These are phyloP conservation scores for Boletus eberwhitei DNA, from an alignment of 768 basidiomycete species.

Conservation along the genomic window DNA sequence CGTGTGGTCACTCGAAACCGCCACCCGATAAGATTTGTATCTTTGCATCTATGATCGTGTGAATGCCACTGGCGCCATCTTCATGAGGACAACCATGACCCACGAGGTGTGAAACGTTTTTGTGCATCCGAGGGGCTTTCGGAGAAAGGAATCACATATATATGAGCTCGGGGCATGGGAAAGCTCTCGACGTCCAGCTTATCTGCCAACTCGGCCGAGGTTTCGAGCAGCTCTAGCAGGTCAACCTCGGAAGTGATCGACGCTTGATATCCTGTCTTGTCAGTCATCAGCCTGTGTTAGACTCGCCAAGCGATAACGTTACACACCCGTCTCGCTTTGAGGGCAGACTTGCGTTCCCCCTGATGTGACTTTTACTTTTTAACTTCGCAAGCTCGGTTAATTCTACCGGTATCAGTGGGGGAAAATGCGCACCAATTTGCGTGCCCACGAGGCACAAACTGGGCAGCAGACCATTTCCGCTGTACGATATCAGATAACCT, in stretches of 20 bases:
- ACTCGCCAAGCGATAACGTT: too few relatives aligned
- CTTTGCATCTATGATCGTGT: not conserved
- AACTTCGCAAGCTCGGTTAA: not conserved
- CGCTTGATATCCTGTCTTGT: too few relatives aligned
- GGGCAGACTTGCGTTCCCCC: not conserved
- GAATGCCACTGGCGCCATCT: not conserved
- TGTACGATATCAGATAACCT: not conserved
- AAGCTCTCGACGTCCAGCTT: not conserved
- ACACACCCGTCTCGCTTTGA: too few relatives aligned
- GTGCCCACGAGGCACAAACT: not conserved
- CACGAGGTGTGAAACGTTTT: not conserved
- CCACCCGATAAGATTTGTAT: not conserved
- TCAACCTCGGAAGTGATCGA: too few relatives aligned
- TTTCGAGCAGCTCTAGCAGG: too few relatives aligned
- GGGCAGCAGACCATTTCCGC: not conserved
- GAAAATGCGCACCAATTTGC: not conserved
- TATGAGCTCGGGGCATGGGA: slow-evolving; percentile 3
- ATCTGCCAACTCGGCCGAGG: too few relatives aligned
- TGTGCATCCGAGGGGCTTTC: not conserved
- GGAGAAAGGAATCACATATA: not conserved
- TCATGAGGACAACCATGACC: not conserved
- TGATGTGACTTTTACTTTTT: not conserved
- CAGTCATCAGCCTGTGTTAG: too few relatives aligned
- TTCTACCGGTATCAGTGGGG: slow-evolving; percentile 7
- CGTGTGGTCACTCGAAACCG: too few relatives aligned